These are phyloP conservation scores for Karstenula rhodostoma DNA, from an alignment of 2,329 filamentous ascomycete genomes.

Conservation along the genomic window DNA sequence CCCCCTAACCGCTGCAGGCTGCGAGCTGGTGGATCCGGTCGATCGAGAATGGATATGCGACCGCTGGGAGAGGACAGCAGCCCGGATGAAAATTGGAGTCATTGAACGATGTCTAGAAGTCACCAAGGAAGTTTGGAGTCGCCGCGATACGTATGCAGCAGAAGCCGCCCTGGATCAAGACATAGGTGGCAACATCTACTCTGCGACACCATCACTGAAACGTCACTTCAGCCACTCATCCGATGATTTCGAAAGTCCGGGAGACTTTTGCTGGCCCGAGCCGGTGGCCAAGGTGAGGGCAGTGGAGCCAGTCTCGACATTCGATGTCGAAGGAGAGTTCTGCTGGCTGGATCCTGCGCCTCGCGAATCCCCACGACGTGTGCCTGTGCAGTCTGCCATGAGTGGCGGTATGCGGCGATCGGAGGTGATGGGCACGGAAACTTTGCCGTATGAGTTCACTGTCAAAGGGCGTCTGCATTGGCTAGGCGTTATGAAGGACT, in stretches of 20 bases:
- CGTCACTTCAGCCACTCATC: constrained; percentile 31
- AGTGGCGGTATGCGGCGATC: constrained; percentile 34
- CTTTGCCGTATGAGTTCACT: constrained; percentile 67
- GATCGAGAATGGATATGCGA: constrained; percentile 70
- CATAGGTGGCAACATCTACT: constrained; percentile 18
- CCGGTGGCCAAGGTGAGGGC: constrained; percentile 33
- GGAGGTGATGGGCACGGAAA: constrained; percentile 35
- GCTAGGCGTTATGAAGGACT: constrained; percentile 76
- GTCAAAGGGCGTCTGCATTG: constrained; percentile 73
- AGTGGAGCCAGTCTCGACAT: constrained; percentile 17
- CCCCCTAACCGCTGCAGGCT: constrained; percentile 72
- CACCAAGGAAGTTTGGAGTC: constrained; percentile 71
- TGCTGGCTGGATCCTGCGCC: constrained; percentile 27
- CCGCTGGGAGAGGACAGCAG: constrained; percentile 68
- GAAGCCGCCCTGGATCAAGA: constrained; percentile 24
- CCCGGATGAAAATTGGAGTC: constrained; percentile 71
- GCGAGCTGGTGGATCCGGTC: constrained; percentile 66
- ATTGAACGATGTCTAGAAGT: constrained; percentile 72
- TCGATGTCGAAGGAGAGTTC: constrained; percentile 22
- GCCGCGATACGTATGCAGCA: constrained; percentile 63
- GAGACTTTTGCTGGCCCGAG: constrained; percentile 30
- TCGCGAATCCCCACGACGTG: constrained; percentile 29
- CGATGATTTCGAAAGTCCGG: constrained; percentile 24
- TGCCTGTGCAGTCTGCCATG: constrained; percentile 32
- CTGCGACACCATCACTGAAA: constrained; percentile 28